phyloP scores from a whole-genome alignment of 2,329 filamentous ascomycete species.

The Fusarium foetens region DNA sequence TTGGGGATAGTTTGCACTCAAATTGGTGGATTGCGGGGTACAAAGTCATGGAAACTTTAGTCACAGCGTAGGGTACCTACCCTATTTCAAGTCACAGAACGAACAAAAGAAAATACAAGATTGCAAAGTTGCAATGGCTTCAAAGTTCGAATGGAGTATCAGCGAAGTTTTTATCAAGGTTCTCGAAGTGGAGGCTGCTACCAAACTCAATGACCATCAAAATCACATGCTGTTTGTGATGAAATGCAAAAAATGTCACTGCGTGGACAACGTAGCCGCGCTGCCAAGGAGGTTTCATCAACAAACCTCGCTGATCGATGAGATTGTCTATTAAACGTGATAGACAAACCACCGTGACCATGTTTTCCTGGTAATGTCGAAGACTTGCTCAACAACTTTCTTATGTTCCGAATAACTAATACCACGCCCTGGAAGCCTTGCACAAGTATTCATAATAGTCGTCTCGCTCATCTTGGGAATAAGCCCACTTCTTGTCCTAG shows the following conservation, averaged over 20 bases:
- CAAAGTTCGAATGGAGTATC: background rate
- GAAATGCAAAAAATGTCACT: accelerated
- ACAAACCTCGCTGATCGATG: too few relatives aligned
- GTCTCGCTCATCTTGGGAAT: background rate
- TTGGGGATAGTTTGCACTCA: background rate
- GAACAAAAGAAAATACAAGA: background rate
- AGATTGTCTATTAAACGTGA: too few relatives aligned
- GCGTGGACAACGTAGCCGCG: background rate
- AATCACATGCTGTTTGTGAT: background rate
- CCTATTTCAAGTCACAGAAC: background rate
- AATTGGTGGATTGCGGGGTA: background rate
- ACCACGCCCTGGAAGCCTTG: background rate
- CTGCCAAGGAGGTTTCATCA: background rate
- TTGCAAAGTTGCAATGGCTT: background rate
- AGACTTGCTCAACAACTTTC: too few relatives aligned
- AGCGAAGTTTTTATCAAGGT: background rate
- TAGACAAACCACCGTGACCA: too few relatives aligned
- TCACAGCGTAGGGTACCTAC: constrained; percentile 5
- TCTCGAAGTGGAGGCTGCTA: background rate
- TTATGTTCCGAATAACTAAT: accelerated
- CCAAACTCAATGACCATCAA: background rate
- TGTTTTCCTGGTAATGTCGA: background rate
- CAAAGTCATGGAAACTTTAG: constrained; percentile 11
- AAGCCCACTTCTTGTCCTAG: background rate
- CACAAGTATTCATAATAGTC: accelerated